phyloP scores from a whole-genome alignment of 805 yeast genomes.

The Cyberlindnera lachancei region DNA sequence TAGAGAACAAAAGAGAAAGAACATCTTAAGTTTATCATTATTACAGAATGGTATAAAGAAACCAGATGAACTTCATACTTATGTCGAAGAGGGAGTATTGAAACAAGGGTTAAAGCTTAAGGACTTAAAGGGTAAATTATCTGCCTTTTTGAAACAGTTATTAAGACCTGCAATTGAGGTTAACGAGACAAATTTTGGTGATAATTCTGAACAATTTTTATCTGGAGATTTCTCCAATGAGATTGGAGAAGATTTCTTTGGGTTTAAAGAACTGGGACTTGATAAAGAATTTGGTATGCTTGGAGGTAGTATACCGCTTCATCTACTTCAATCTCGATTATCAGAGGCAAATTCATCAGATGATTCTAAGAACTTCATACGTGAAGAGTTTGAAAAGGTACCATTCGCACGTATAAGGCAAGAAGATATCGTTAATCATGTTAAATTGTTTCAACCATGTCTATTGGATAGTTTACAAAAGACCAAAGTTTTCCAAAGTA shows the following conservation, averaged over 20 bases:
- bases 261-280: slow-evolving; percentile 87
- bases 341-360: slow-evolving; percentile 49
- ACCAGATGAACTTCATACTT: slow-evolving; percentile 68
- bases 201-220: slow-evolving; percentile 87
- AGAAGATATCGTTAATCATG: slow-evolving; percentile 42
- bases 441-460: slow-evolving; percentile 54
- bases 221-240: slow-evolving; percentile 94
- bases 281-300: slow-evolving; percentile 86
- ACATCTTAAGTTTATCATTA: slow-evolving; percentile 53
- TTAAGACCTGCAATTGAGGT: slow-evolving; percentile 72
- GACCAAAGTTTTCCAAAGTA: slow-evolving; percentile 35
- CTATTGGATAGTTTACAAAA: slow-evolving; percentile 34
- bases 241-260: slow-evolving; percentile 96
- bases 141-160: slow-evolving; percentile 67
- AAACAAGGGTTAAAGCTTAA: slow-evolving; percentile 62
- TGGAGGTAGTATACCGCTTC: slow-evolving; percentile 83
- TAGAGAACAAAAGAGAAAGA: slow-evolving; percentile 27
- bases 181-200: slow-evolving; percentile 73
- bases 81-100: slow-evolving; percentile 62
- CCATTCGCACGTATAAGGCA: slow-evolving; percentile 46
- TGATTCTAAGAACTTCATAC: slow-evolving; percentile 39
- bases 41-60: slow-evolving; percentile 82
- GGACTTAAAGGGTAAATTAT: slow-evolving; percentile 61
- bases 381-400: slow-evolving; percentile 57
- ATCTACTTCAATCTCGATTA: slow-evolving; percentile 70